Evolutionary conservation across 1,139 yeast species (phyloP).

Genomic region (Geotrichum aggregatum): DNA sequence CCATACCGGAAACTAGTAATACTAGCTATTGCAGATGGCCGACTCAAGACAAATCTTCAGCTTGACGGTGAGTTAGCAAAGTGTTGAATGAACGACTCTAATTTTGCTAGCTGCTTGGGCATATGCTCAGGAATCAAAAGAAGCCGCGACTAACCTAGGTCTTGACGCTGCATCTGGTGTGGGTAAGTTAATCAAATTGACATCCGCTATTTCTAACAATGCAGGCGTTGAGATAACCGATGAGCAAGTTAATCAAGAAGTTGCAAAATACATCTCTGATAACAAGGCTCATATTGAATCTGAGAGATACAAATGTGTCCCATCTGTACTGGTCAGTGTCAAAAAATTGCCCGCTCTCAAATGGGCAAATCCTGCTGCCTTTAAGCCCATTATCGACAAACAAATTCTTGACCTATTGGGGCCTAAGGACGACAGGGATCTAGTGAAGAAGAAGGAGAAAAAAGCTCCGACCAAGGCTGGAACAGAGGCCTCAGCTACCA

Average conservation of each 20-base stretch:
- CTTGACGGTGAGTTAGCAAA: slow-evolving; percentile 41
- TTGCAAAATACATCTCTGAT: slow-evolving; percentile 54
- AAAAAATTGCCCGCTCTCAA: slow-evolving; percentile 70
- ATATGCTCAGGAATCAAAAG: slow-evolving; percentile 45
- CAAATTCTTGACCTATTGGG: slow-evolving; percentile 69
- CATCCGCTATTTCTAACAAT: background rate
- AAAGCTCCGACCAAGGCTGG: slow-evolving; percentile 25
- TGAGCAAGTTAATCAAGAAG: slow-evolving; percentile 57
- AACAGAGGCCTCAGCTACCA: slow-evolving; percentile 44
- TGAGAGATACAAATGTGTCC: slow-evolving; percentile 75
- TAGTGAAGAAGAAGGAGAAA: slow-evolving; percentile 66
- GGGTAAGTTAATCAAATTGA: slow-evolving; percentile 35
- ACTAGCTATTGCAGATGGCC: slow-evolving; percentile 58
- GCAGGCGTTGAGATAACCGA: slow-evolving; percentile 57
- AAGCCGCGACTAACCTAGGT: slow-evolving; percentile 41
- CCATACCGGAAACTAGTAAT: slow-evolving; percentile 50
- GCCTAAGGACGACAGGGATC: slow-evolving; percentile 94
- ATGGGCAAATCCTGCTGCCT: slow-evolving; percentile 86
- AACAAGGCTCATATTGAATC: slow-evolving; percentile 56
- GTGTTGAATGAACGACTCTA: background rate
- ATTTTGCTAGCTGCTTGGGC: slow-evolving; percentile 57
- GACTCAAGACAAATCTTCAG: slow-evolving; percentile 65
- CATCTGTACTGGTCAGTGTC: slow-evolving; percentile 69
- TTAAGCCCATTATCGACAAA: slow-evolving; percentile 82
- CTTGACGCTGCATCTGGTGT: slow-evolving; percentile 72